Evolutionary conservation across 108 stramenopile species (phyloP), one percentile per base, ranked within the genome.

Genomic region (Cyclotella cryptica): DNA sequence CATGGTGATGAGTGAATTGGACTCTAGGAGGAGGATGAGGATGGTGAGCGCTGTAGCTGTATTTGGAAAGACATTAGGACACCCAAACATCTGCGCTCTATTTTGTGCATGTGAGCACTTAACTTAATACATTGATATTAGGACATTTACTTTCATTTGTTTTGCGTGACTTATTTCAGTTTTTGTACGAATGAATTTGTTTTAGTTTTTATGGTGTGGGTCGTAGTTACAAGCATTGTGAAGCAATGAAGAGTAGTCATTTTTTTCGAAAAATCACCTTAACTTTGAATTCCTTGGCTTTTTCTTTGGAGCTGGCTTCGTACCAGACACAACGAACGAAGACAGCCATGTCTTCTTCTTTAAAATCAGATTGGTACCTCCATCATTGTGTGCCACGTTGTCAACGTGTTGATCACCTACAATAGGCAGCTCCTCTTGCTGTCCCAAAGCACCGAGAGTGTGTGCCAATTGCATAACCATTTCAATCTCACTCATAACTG

Each of bases 231-330:
- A n/a, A n/a, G n/a, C n/a, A n/a, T n/a, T 35, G 35, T 35, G 35
- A 35, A 35, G 35, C 6, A 5, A 35, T 6, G 35, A 35, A 35
- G 35, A 35, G 35, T 35, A 2, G 21, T 58, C 43, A 71, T 21
- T 62, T 72, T 30, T 54, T 72, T 35, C 60, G 72, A 61, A 62
- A 72, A 44, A 72, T 72, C 46, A 72, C 72, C 21, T 61, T 72
- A 15, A 72, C 44, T 28, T 72, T 1, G 72, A 58, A 62, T 21
- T n/a, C 46, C 39, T 72, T 1, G 60, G 15, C 41, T 62, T 60
- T 26, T 72, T 60, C 26, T 49, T 60, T 62, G 45, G 28, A n/a
- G 30, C 53, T 4, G 47, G 14, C 39, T 14, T 27, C 42, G 24
- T 27, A 35, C 24, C 70, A 26, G 40, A 0, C 49, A 39, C 15